A percentile compares a stretch with the other conserved stretches of the same genome.
Conservation (phyloP, 257 asterid genomes). For the Solanum sparsipilum region DNA sequence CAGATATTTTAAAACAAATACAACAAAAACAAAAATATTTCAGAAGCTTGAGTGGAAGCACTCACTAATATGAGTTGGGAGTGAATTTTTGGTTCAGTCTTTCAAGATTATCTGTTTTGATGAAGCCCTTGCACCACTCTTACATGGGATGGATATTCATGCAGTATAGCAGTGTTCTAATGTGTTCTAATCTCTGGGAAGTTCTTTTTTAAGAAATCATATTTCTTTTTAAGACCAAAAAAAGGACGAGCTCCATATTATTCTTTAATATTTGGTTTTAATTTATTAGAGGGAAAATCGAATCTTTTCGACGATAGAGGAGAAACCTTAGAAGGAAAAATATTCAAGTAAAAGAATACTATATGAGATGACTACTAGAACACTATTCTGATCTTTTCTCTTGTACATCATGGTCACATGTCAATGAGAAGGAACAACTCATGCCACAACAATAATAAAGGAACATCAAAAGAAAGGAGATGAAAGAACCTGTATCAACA, state of each 20-base stretch:
- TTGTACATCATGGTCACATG: not conserved
- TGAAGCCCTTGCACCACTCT: not conserved
- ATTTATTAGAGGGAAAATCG: not conserved
- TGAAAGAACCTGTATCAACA: conserved; percentile 86
- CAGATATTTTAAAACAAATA: not conserved
- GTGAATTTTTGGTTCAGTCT: not conserved
- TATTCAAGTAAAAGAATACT: not conserved
- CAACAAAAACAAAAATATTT: not conserved
- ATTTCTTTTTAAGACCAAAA: not conserved
- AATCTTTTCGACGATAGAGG: not conserved
- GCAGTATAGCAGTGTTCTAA: not conserved
- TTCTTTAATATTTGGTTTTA: not conserved
- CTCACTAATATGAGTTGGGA: not conserved
- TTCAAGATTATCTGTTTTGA: not conserved
- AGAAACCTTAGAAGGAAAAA: not conserved
- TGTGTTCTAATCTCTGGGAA: not conserved
- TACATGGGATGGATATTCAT: not conserved
- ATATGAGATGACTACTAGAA: not conserved
- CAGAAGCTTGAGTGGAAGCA: not conserved
- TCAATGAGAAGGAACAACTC: not conserved
- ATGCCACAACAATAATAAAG: not conserved
- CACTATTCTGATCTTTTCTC: not conserved
- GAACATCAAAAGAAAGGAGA: conserved; percentile 1
- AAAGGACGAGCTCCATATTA: not conserved
- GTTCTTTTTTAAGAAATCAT: not conserved